Evolutionary conservation across 768 basidiomycete genomes (phyloP).

Genomic region (Pleurotus eryngii): DNA sequence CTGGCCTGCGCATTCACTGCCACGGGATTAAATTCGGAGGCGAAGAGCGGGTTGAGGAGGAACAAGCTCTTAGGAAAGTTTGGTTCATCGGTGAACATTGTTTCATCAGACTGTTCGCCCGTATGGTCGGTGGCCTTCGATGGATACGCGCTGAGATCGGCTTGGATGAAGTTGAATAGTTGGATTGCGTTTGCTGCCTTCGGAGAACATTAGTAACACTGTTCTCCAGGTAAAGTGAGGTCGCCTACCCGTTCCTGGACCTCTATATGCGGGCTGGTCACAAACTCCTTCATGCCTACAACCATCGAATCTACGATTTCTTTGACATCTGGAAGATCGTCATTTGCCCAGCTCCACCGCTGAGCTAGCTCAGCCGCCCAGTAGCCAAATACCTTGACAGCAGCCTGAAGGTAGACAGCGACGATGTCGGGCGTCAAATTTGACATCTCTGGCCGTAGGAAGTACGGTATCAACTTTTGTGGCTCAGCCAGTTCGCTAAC

Average conservation of each 20-base stretch:
- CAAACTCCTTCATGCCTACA: slow-evolving; percentile 55
- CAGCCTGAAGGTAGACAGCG: slow-evolving; percentile 78
- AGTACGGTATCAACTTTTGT: slow-evolving; percentile 65
- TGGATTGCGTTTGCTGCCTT: slow-evolving; percentile 83
- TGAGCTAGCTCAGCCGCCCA: slow-evolving; percentile 79
- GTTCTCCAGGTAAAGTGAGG: not conserved
- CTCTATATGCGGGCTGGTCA: slow-evolving; percentile 69
- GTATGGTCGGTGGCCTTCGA: slow-evolving; percentile 36
- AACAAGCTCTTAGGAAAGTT: slow-evolving; percentile 87
- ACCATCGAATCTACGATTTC: slow-evolving; percentile 60
- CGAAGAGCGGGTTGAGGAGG: slow-evolving; percentile 79
- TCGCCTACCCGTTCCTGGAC: slow-evolving; percentile 84
- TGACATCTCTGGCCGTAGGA: slow-evolving; percentile 60
- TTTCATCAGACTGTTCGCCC: slow-evolving; percentile 30
- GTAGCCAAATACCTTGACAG: slow-evolving; percentile 81
- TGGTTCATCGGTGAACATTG: slow-evolving; percentile 33
- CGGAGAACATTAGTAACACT: not conserved
- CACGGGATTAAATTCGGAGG: slow-evolving; percentile 79
- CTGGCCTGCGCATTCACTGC: slow-evolving; percentile 76
- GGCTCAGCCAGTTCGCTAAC: slow-evolving; percentile 76
- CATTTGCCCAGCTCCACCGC: slow-evolving; percentile 61
- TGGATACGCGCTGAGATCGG: slow-evolving; percentile 60
- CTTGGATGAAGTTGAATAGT: slow-evolving; percentile 71
- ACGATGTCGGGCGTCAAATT: slow-evolving; percentile 61
- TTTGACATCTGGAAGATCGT: slow-evolving; percentile 63